Base-by-base conservation (phyloP, 139 green algal genomes). In the Tetratostichococcus sp. region DNA sequence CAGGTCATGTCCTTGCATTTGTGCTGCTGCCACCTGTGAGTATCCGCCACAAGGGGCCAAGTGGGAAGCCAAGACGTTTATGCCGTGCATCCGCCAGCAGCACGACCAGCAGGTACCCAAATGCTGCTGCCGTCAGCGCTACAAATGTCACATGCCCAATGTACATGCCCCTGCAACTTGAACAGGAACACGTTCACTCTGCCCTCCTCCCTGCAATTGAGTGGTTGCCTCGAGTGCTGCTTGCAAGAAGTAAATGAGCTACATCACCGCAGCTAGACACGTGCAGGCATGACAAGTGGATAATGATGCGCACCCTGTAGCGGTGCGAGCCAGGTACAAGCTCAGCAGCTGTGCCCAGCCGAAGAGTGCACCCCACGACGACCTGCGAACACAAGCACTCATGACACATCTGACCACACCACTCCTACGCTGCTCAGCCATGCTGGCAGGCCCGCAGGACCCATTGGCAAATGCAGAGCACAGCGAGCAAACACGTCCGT, bases 321-420 rank as follows among this genome's bases (percentile, higher is more conserved):
- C 30, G 2, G 62, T 39, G 23, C 34, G 31, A 6, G 35, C 73
- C 16, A 77, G 23, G 39, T 59, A 83, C 72, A 97, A 84, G 77
- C 82, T 89, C 35, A 95, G 84, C 58, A 96, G 80, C 77, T 93
- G 83, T 2, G 82, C 88, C 87, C 88, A 94, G 33, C 90, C 89
- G 70, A 86, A 88, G 67, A 86, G 50, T 39, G 67, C 82, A 23
- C 85, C 89, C 91, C 93, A 96, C 30, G 39, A 50, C 11, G 39
- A 50, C 39, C 39, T 50, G 39, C 39, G 11, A 6, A 50, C 39
- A 11, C 39, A 6, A 50, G 39, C 39, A 50, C 39, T 50, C 39
- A 50, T 50, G n/a, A 21, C 39, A 11, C 6, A 50, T 21, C 39
- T 50, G 39, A 50, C n/a, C n/a, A 11, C 39, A 21, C 8, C 39